Evolutionary conservation across 73 alveolate genomes (phyloP).

Genomic region (Paramecium primaurelia): DNA sequence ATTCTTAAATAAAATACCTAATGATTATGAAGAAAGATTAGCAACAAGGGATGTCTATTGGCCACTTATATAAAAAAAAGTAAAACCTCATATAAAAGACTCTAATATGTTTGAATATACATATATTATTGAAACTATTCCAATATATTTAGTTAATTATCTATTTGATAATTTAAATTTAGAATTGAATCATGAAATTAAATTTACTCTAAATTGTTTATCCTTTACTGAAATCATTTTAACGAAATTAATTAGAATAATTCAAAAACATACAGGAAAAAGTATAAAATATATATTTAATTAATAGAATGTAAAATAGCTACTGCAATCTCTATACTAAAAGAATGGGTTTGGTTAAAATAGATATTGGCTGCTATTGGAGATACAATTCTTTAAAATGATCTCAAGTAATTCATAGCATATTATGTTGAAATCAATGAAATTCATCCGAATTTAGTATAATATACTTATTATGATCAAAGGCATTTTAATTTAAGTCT

Average conservation of each 20-base stretch:
- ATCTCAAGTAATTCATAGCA: neutral
- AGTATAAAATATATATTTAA: neutral
- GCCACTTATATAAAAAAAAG: neutral
- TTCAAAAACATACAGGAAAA: neutral
- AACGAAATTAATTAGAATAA: neutral
- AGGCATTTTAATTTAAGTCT: neutral
- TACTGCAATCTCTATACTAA: neutral
- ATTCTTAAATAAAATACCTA: neutral
- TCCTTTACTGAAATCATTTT: neutral
- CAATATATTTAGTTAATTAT: neutral
- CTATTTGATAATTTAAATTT: neutral
- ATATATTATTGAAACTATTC: neutral
- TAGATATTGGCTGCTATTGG: neutral
- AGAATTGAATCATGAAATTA: neutral
- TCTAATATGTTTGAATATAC: neutral
- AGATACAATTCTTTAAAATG: neutral
- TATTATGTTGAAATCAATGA: slow-evolving; percentile 27
- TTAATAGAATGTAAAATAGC: neutral
- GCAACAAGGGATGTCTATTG: neutral
- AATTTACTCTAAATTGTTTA: neutral
- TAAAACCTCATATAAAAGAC: neutral
- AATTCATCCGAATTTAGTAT: neutral
- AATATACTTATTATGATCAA: neutral
- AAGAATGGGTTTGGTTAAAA: neutral
- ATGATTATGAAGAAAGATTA: neutral